Conservation (phyloP, 805 yeast species). For the Kuraishia piskuri region DNA sequence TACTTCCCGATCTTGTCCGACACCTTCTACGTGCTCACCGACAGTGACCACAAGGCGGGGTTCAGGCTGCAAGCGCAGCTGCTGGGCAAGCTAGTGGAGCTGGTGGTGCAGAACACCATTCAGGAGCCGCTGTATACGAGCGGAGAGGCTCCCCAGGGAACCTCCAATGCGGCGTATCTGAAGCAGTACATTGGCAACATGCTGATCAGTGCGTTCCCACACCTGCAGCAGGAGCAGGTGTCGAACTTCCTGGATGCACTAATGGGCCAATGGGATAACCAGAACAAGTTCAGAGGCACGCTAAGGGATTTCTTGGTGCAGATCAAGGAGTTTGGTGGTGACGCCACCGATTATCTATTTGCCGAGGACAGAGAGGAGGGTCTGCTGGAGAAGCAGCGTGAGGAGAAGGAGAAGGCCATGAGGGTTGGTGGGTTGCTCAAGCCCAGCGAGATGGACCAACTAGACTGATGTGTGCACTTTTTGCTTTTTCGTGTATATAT, state of each 20-base stretch:
- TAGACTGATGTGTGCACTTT: neutral
- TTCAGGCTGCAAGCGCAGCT: constrained; percentile 82
- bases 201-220: constrained; percentile 86
- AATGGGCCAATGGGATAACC: constrained; percentile 64
- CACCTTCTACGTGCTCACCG: constrained; percentile 88
- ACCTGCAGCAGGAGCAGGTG: constrained; percentile 76
- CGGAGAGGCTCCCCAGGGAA: constrained; percentile 81
- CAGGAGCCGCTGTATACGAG: constrained; percentile 68
- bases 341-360: constrained; percentile 86
- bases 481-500: neutral
- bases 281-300: constrained; percentile 67
- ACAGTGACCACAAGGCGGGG: constrained; percentile 96
- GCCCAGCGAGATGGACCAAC: constrained; percentile 89
- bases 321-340: constrained; percentile 93
- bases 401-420: constrained; percentile 73
- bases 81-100: constrained; percentile 71
- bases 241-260: constrained; percentile 73
- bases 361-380: constrained; percentile 89
- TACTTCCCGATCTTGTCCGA: constrained; percentile 87
- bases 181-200: constrained; percentile 76
- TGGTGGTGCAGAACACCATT: constrained; percentile 72
- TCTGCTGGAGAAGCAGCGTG: constrained; percentile 53
- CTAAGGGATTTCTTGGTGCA: constrained; percentile 94
- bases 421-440: constrained; percentile 89
- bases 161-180: constrained; percentile 70